These are phyloP conservation scores for Phytopythium oedochilum DNA, from an alignment of 352 stramenopile species.

Conservation along the genomic window DNA sequence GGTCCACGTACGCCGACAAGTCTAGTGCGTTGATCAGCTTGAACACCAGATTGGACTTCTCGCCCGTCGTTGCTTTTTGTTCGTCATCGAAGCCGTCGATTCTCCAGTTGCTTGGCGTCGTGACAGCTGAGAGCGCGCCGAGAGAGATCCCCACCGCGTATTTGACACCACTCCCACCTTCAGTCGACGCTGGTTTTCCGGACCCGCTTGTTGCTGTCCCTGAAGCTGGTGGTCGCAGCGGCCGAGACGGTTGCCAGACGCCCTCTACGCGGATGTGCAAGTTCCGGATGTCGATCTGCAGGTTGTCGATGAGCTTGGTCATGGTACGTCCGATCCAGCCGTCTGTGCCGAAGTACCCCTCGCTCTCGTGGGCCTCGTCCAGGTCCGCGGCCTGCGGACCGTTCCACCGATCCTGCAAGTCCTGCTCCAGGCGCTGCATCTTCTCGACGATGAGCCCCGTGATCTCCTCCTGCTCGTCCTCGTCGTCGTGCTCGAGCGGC, in stretches of 20 bases:
- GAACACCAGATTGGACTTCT: conserved; percentile 72
- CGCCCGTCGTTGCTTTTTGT: conserved; percentile 16
- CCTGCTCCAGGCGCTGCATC: conserved; percentile 61
- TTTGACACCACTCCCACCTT: conserved; percentile 29
- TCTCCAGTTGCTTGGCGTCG: conserved; percentile 81
- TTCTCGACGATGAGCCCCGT: conserved; percentile 56
- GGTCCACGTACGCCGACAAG: conserved; percentile 85
- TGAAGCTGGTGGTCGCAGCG: conserved; percentile 16
- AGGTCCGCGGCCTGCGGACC: conserved; percentile 65
- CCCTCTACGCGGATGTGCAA: conserved; percentile 85
- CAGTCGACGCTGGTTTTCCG: conserved; percentile 1
- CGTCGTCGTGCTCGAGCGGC: conserved; percentile 65
- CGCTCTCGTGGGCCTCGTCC: conserved; percentile 60
- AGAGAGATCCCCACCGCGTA: conserved; percentile 78
- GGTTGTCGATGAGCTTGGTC: conserved; percentile 88
- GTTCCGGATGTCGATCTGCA: conserved; percentile 87
- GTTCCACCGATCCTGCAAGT: conserved; percentile 76
- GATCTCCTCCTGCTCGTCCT: conserved; percentile 65
- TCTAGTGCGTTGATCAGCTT: conserved; percentile 87
- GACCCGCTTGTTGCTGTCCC: not conserved
- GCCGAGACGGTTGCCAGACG: conserved; percentile 41
- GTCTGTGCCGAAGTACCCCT: conserved; percentile 87
- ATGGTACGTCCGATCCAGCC: conserved; percentile 87
- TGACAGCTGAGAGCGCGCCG: conserved; percentile 80
- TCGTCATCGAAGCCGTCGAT: conserved; percentile 65